Evolutionary conservation across 1,284 basidiomycete genomes (phyloP).

Genomic region (Exsudoporus floridanus): DNA sequence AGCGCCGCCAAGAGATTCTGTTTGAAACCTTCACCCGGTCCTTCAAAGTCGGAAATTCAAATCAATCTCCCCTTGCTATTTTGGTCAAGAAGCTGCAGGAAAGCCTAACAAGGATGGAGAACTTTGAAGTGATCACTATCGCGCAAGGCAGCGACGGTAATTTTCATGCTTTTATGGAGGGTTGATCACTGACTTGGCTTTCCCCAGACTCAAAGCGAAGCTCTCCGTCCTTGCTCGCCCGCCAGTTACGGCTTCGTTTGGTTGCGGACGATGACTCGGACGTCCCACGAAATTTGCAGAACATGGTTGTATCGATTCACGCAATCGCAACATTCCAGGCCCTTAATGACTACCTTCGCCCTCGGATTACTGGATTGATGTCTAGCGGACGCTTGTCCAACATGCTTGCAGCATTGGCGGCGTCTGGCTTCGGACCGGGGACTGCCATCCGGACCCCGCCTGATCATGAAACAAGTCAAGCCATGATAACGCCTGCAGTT

Average conservation of each 20-base stretch:
- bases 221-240: conserved; percentile 82
- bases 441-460: conserved; percentile 28
- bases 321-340: conserved; percentile 96
- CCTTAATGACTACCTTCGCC: conserved; percentile 90
- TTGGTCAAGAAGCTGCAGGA: conserved; percentile 95
- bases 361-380: conserved; percentile 78
- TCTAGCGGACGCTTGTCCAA: conserved; percentile 72
- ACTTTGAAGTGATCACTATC: conserved; percentile 90
- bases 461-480: conserved; percentile 23
- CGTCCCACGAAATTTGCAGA: conserved; percentile 80
- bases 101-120: conserved; percentile 88
- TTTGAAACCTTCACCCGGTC: conserved; percentile 71
- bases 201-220: conserved; percentile 76
- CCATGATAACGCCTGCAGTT: conserved; percentile 30
- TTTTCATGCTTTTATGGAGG: neutral
- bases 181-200: conserved; percentile 3
- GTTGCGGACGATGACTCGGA: conserved; percentile 85
- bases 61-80: conserved; percentile 69
- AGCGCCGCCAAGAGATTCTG: conserved; percentile 68
- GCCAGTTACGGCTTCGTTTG: conserved; percentile 85
- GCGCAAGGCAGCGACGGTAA: conserved; percentile 73
- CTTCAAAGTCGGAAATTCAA: conserved; percentile 41
- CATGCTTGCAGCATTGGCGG: conserved; percentile 88
- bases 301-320: conserved; percentile 93
- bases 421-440: conserved; percentile 62